These are phyloP conservation scores for Colletotrichum karsti DNA, from an alignment of 2,329 filamentous ascomycete species.

Conservation along the genomic window DNA sequence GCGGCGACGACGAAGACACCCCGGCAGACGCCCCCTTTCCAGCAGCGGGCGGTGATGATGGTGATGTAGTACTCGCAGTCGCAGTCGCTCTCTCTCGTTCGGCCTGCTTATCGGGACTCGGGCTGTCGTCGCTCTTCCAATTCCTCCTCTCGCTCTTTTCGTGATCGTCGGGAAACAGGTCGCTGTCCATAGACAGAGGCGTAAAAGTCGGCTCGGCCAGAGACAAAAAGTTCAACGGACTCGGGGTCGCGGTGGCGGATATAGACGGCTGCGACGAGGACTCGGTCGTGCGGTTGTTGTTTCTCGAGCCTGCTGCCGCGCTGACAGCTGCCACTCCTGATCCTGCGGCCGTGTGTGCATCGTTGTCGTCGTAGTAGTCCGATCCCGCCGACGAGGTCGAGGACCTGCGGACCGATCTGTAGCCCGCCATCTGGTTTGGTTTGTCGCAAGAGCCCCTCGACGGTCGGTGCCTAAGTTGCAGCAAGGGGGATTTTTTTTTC, in stretches of 20 bases:
- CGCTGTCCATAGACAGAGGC: conserved; percentile 40
- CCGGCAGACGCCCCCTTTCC: conserved; percentile 2
- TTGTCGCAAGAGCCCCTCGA: not conserved
- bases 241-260: conserved; percentile 31
- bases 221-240: conserved; percentile 30
- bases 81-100: not conserved
- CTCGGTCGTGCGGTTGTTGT: conserved; percentile 10
- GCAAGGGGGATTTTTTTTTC: not conserved
- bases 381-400: conserved; percentile 20
- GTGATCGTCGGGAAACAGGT: conserved; percentile 24
- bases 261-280: conserved; percentile 20
- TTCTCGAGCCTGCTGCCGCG: not conserved
- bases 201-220: conserved; percentile 38
- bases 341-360: not conserved
- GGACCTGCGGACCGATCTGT: conserved; percentile 21
- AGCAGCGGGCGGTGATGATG: not conserved
- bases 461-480: not conserved
- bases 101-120: not conserved
- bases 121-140: not conserved
- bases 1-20: not conserved
- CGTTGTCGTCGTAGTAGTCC: not conserved
- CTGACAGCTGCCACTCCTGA: not conserved
- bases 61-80: not conserved
- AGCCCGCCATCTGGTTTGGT: conserved; percentile 15
- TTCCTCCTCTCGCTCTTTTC: not conserved